Conservation (phyloP, 805 yeast species). For the Saturnispora besseyi region DNA sequence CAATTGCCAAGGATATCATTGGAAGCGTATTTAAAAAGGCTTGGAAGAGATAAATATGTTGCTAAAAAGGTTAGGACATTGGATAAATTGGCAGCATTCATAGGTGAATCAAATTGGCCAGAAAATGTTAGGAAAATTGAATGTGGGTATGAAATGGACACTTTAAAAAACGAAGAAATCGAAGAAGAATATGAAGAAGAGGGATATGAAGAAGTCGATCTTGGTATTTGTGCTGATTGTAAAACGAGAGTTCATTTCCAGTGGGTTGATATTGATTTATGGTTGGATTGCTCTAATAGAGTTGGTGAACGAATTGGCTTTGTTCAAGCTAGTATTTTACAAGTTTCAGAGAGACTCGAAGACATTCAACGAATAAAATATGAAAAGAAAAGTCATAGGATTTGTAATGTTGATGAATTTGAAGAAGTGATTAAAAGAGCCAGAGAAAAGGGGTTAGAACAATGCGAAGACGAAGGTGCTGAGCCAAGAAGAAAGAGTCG, state of each 20-base stretch:
- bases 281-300: slow-evolving; percentile 12
- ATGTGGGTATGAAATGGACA: slow-evolving; percentile 1
- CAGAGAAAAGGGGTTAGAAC: slow-evolving; percentile 3
- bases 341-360: neutral
- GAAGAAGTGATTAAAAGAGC: slow-evolving; percentile 6
- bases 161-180: slow-evolving; percentile 7
- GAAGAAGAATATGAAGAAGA: slow-evolving; percentile 11
- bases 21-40: neutral
- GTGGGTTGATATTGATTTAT: slow-evolving; percentile 34
- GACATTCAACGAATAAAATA: neutral
- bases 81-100: neutral
- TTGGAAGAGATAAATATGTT: slow-evolving; percentile 2
- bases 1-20: neutral
- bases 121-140: slow-evolving; percentile 1
- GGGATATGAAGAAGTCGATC: slow-evolving; percentile 6
- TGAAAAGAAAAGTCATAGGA: neutral
- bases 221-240: slow-evolving; percentile 35
- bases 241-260: slow-evolving; percentile 40
- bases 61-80: neutral
- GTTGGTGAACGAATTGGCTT: slow-evolving; percentile 1
- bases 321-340: neutral
- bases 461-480: slow-evolving; percentile 19
- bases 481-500: slow-evolving; percentile 2
- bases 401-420: slow-evolving; percentile 7
- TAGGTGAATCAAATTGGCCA: neutral